Percentiles rank a stretch among this genome's conserved stretches.
Conservation (phyloP, 345 rosid species). For the Turritis glabra region DNA sequence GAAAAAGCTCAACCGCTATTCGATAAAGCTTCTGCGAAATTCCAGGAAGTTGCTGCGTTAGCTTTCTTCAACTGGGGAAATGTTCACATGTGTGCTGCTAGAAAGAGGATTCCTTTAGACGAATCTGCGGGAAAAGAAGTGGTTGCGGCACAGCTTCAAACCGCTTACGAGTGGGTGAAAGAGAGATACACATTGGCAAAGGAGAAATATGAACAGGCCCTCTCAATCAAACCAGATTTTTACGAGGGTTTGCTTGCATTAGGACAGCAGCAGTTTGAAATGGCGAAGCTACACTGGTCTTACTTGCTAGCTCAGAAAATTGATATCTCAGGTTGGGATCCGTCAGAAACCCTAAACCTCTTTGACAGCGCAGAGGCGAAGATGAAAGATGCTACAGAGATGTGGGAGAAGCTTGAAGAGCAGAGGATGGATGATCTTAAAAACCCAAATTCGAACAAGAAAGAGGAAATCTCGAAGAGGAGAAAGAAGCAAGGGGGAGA, state of each 20-base stretch:
- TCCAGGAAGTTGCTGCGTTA: constrained; percentile 96
- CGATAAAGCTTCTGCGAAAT: constrained; percentile 89
- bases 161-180: constrained; percentile 90
- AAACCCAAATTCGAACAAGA: constrained; percentile 71
- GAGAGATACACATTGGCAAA: constrained; percentile 84
- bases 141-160: constrained; percentile 71
- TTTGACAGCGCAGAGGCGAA: constrained; percentile 71
- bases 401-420: constrained; percentile 99
- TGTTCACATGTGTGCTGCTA: constrained; percentile 97
- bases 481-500: constrained; percentile 74
- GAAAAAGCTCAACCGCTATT: constrained; percentile 87
- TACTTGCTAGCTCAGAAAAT: constrained; percentile 75
- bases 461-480: constrained; percentile 68
- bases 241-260: constrained; percentile 93
- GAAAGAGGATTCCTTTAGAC: constrained; percentile 91
- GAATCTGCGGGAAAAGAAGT: constrained; percentile 75
- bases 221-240: constrained; percentile 82
- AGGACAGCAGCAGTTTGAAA: constrained; percentile 96
- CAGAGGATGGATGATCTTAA: constrained; percentile 67
- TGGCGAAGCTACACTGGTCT: constrained; percentile 99
- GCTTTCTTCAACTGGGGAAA: constrained; percentile 99
- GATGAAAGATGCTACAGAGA: constrained; percentile 88
- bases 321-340: constrained; percentile 78
- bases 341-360: constrained; percentile 67
- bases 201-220: constrained; percentile 78